A percentile compares a stretch with the other conserved stretches of the same genome.
These are phyloP conservation scores for Flammula alnicola DNA, from an alignment of 1,284 basidiomycete genomes.

Conservation along the genomic window DNA sequence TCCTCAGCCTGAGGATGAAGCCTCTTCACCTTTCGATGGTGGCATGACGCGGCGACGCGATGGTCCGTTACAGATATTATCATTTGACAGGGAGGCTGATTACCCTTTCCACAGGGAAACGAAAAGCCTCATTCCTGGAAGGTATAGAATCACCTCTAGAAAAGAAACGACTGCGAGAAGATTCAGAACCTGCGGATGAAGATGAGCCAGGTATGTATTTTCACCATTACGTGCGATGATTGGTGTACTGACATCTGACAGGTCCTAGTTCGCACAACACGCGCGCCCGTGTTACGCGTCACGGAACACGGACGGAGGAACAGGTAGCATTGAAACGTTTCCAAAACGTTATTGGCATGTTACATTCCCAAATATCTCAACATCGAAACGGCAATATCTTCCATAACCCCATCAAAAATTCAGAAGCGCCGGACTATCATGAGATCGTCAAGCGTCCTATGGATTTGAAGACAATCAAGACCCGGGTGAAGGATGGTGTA, in stretches of 20 bases:
- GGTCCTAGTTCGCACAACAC: slow-evolving; percentile 35
- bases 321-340: slow-evolving; percentile 70
- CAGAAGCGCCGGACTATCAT: slow-evolving; percentile 89
- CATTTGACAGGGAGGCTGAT: background rate
- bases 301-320: slow-evolving; percentile 44
- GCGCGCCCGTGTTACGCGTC: slow-evolving; percentile 37
- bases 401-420: slow-evolving; percentile 85
- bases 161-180: slow-evolving; percentile 68
- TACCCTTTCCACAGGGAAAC: slow-evolving; percentile 55
- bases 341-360: slow-evolving; percentile 78
- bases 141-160: slow-evolving; percentile 56
- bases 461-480: slow-evolving; percentile 90
- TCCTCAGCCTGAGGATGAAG: slow-evolving; percentile 35
- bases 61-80: slow-evolving; percentile 25
- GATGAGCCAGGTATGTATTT: slow-evolving; percentile 57
- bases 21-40: slow-evolving; percentile 35
- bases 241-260: slow-evolving; percentile 17
- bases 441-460: slow-evolving; percentile 91
- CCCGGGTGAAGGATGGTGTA: slow-evolving; percentile 79
- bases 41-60: slow-evolving; percentile 35
- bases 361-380: slow-evolving; percentile 82
- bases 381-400: slow-evolving; percentile 90
- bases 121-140: slow-evolving; percentile 64
- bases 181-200: slow-evolving; percentile 68
- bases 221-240: background rate